These are phyloP conservation scores for Biscogniauxia mediterranea DNA, from an alignment of 2,329 filamentous ascomycete genomes.

Conservation along the genomic window DNA sequence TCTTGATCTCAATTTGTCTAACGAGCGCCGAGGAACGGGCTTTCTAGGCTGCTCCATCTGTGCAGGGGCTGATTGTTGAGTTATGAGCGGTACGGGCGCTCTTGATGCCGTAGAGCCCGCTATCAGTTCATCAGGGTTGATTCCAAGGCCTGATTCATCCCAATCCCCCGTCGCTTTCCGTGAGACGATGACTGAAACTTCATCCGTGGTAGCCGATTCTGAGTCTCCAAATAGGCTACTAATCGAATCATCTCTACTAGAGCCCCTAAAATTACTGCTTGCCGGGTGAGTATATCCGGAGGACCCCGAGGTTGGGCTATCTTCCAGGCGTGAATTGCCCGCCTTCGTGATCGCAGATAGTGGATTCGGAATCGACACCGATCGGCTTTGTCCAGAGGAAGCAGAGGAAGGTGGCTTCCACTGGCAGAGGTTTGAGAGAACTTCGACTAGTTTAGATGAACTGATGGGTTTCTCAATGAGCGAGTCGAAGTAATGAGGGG, in stretches of 20 bases:
- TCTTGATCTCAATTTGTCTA: slow-evolving; percentile 72
- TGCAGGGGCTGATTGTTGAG: slow-evolving; percentile 63
- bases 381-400: slow-evolving; percentile 43
- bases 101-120: slow-evolving; percentile 33
- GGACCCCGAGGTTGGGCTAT: slow-evolving; percentile 81
- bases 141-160: slow-evolving; percentile 76
- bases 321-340: slow-evolving; percentile 62
- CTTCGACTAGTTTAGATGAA: slow-evolving; percentile 84
- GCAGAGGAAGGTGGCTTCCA: slow-evolving; percentile 76
- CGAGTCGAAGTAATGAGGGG: slow-evolving; percentile 92
- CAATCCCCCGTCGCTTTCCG: slow-evolving; percentile 75
- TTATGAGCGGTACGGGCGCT: slow-evolving; percentile 53
- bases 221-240: slow-evolving; percentile 84
- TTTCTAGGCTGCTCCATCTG: slow-evolving; percentile 52
- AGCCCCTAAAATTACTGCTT: slow-evolving; percentile 68
- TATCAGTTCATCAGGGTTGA: slow-evolving; percentile 60
- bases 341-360: slow-evolving; percentile 65
- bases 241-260: slow-evolving; percentile 85
- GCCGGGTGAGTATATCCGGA: slow-evolving; percentile 70
- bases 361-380: slow-evolving; percentile 53
- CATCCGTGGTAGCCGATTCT: slow-evolving; percentile 75
- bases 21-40: slow-evolving; percentile 58
- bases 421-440: slow-evolving; percentile 82
- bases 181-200: slow-evolving; percentile 72
- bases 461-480: slow-evolving; percentile 97